Percentiles rank a stretch among this genome's conserved stretches.
phyloP scores from a whole-genome alignment of 31 red algal species.

The Porphyra umbilicalis region DNA sequence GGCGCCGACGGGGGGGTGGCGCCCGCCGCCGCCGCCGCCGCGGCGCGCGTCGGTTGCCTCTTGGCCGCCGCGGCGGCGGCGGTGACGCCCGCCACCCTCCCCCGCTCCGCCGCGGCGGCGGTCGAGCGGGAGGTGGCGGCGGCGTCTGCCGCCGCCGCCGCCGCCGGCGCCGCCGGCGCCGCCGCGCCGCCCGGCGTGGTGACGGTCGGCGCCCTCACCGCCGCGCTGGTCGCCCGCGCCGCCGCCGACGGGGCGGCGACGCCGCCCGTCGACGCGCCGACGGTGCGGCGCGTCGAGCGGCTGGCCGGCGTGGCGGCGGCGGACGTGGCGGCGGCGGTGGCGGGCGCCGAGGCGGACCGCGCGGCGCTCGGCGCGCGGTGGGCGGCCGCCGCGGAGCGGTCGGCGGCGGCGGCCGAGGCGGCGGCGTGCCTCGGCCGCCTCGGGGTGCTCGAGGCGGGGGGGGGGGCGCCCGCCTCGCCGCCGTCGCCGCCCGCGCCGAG shows the following conservation, averaged over 20 bases:
- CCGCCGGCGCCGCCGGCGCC: background rate
- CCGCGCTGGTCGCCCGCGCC: background rate
- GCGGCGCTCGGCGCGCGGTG: background rate
- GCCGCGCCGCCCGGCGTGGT: background rate
- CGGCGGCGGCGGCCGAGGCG: background rate
- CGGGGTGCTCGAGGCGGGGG: background rate
- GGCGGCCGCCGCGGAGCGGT: background rate
- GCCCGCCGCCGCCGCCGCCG: background rate
- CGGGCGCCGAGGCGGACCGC: background rate
- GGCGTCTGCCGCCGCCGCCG: background rate
- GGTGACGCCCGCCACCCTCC: background rate
- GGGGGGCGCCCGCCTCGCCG: background rate
- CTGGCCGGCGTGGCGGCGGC: background rate
- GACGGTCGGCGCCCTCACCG: background rate
- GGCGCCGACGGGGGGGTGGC: background rate
- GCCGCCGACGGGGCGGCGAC: background rate
- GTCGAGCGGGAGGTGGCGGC: too few species aligned
- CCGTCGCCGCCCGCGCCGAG: background rate
- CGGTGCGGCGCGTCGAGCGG: background rate
- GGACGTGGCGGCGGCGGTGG: background rate
- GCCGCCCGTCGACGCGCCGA: background rate
- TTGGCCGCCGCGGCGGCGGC: background rate
- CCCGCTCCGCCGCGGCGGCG: too few species aligned
- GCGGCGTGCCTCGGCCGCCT: background rate
- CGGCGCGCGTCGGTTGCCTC: background rate